phyloP scores from a whole-genome alignment of 495 filamentous ascomycete genomes.

The Aspergillus campestris region DNA sequence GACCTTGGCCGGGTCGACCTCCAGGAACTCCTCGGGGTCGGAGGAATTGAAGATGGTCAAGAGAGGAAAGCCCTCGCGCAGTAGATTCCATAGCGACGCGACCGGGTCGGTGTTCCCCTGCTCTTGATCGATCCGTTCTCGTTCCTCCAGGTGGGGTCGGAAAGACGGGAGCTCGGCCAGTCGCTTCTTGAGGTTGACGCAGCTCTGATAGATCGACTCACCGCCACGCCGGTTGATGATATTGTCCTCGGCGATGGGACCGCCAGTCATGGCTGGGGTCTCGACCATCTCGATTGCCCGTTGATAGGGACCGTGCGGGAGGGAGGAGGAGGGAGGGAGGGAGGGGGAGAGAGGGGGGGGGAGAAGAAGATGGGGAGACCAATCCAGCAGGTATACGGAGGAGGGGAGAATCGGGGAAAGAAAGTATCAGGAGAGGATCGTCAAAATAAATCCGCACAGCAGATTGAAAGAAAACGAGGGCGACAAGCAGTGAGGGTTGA shows the following conservation, averaged over 20 bases:
- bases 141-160: slow-evolving; percentile 55
- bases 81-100: slow-evolving; percentile 79
- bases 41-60: slow-evolving; percentile 84
- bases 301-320: slow-evolving; percentile 11
- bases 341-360: not conserved
- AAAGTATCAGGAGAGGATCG: not conserved
- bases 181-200: slow-evolving; percentile 70
- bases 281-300: slow-evolving; percentile 31
- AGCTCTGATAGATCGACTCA: slow-evolving; percentile 92
- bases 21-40: slow-evolving; percentile 52
- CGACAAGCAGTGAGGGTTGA: slow-evolving; percentile 21
- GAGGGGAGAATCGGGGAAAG: slow-evolving; percentile 15
- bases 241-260: slow-evolving; percentile 67
- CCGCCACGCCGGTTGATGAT: slow-evolving; percentile 94
- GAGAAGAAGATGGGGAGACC: slow-evolving; percentile 8
- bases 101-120: slow-evolving; percentile 71
- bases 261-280: slow-evolving; percentile 34
- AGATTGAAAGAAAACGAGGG: slow-evolving; percentile 16
- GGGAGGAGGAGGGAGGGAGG: not conserved
- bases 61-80: slow-evolving; percentile 76
- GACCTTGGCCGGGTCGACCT: slow-evolving; percentile 51
- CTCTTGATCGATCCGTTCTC: slow-evolving; percentile 51
- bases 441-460: slow-evolving; percentile 30
- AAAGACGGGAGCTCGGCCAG: slow-evolving; percentile 78
- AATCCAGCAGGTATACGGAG: slow-evolving; percentile 1